Evolutionary conservation across 225 moss, liverwort and hornwort genomes (phyloP).

Genomic region (Marchantia paleacea): DNA sequence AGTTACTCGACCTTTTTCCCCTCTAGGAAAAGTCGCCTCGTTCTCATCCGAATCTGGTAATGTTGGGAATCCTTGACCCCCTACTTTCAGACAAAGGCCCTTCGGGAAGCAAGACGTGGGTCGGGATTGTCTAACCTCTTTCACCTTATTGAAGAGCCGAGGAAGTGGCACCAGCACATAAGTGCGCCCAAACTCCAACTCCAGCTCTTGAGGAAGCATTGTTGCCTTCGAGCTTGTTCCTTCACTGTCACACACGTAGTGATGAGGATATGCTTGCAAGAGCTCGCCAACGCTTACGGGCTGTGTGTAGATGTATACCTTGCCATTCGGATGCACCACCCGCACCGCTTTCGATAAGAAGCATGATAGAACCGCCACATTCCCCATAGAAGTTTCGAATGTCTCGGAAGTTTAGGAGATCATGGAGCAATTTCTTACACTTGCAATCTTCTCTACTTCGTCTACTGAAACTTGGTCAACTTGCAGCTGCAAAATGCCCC

Average conservation of each 20-base stretch:
- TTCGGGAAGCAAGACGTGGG: neutral
- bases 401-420: too few species aligned
- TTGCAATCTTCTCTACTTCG: neutral
- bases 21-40: neutral
- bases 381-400: slow-evolving; percentile 22
- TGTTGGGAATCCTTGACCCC: neutral
- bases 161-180: slow-evolving; percentile 27
- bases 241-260: slow-evolving; percentile 21
- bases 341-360: neutral
- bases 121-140: neutral
- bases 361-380: neutral
- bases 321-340: slow-evolving; percentile 22
- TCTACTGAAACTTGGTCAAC: neutral
- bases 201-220: slow-evolving; percentile 20
- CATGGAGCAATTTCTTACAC: too few species aligned
- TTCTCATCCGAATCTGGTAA: neutral
- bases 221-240: neutral
- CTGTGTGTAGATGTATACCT: slow-evolving; percentile 9
- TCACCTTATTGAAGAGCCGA: slow-evolving; percentile 14
- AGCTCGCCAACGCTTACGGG: slow-evolving; percentile 19
- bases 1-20: neutral
- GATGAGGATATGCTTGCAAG: slow-evolving; percentile 15
- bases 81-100: neutral
- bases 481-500: too few species aligned
- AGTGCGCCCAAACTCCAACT: slow-evolving; percentile 19